A percentile compares a stretch with the other conserved stretches of the same genome.
These are phyloP conservation scores for Megacollybia marginata DNA, from an alignment of 768 basidiomycete genomes.

Conservation along the genomic window DNA sequence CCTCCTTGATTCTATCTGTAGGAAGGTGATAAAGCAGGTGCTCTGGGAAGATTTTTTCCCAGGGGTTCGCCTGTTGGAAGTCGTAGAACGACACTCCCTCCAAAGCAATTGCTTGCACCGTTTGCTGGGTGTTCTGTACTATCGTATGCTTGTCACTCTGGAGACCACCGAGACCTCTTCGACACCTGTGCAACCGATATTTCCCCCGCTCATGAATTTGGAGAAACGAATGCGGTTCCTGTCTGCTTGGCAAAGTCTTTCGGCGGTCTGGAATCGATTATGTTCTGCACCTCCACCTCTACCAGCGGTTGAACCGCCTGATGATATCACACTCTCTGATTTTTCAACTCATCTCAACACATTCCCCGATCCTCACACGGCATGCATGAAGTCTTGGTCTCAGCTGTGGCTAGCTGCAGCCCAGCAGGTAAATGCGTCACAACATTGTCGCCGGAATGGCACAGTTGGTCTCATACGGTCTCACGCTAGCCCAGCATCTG, in stretches of 20 bases:
- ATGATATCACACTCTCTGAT: neutral
- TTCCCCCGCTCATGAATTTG: conserved; percentile 21
- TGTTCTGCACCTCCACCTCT: conserved; percentile 41
- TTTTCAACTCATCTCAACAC: neutral
- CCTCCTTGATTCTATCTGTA: conserved; percentile 40
- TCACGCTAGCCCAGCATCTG: conserved; percentile 35
- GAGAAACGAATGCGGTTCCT: conserved; percentile 43
- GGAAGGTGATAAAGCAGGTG: conserved; percentile 42
- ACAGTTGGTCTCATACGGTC: conserved; percentile 12
- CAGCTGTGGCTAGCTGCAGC: conserved; percentile 44
- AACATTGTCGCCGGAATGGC: conserved; percentile 26
- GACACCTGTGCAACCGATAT: conserved; percentile 21
- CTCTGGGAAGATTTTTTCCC: conserved; percentile 46
- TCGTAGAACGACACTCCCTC: conserved; percentile 30
- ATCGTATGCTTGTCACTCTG: conserved; percentile 35
- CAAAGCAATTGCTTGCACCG: conserved; percentile 27
- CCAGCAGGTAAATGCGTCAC: conserved; percentile 33
- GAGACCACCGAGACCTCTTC: conserved; percentile 18
- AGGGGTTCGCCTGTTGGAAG: conserved; percentile 31
- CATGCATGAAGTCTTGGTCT: conserved; percentile 45
- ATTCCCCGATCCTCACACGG: conserved; percentile 32
- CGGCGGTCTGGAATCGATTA: conserved; percentile 46
- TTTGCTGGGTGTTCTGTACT: conserved; percentile 47
- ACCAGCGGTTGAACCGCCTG: conserved; percentile 15
- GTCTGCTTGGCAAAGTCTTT: conserved; percentile 49